phyloP scores from a whole-genome alignment of 768 basidiomycete genomes.

The Suillus sp. region DNA sequence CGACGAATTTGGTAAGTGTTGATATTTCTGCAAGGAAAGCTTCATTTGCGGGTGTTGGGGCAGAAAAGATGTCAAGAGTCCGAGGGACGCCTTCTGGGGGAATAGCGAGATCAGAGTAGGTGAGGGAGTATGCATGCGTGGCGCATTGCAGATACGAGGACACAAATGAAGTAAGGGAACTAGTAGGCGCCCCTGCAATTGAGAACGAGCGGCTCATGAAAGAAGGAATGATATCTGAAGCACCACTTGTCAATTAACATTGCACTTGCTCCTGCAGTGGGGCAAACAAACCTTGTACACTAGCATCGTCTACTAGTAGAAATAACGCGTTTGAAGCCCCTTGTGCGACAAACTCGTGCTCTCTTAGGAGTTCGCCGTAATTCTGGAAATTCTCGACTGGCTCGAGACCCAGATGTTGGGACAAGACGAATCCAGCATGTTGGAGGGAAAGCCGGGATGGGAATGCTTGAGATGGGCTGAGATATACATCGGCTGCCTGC shows the following conservation, averaged over 20 bases:
- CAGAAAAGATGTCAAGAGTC: conserved; percentile 44
- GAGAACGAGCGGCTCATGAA: conserved; percentile 52
- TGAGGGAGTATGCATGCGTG: conserved; percentile 52
- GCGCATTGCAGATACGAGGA: conserved; percentile 63
- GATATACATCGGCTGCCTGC: conserved; percentile 59
- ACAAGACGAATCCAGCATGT: conserved; percentile 60
- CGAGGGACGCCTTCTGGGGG: conserved; percentile 34
- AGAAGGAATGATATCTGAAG: conserved; percentile 59
- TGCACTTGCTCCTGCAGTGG: not conserved
- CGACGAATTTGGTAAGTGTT: conserved; percentile 55
- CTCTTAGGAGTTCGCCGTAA: conserved; percentile 33
- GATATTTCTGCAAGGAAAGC: conserved; percentile 44
- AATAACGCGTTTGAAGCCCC: conserved; percentile 54
- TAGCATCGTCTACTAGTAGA: conserved; percentile 55
- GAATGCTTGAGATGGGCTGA: conserved; percentile 48
- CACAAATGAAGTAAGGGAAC: conserved; percentile 51
- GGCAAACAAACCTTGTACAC: conserved; percentile 52
- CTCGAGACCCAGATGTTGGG: conserved; percentile 74
- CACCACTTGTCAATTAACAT: not conserved
- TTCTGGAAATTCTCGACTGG: conserved; percentile 53
- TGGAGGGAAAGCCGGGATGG: conserved; percentile 47
- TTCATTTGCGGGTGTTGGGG: conserved; percentile 40
- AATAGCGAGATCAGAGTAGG: conserved; percentile 44
- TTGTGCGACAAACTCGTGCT: conserved; percentile 58
- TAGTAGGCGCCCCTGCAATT: conserved; percentile 31